phyloP scores from a whole-genome alignment of 148 eudicot species.

The Spergularia bocconei region DNA sequence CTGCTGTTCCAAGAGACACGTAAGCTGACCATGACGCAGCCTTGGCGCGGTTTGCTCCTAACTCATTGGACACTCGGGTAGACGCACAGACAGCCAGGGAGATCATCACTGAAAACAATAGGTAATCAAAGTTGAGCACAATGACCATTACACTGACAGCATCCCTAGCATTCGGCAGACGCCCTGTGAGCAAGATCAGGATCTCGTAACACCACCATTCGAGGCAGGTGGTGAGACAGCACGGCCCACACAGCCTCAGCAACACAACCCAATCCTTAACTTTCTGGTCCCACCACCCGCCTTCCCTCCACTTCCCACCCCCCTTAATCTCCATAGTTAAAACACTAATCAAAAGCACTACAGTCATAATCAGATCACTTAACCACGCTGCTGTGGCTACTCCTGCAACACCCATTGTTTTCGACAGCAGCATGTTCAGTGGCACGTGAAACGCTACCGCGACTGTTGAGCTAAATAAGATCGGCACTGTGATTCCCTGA shows the following conservation, averaged over 20 bases:
- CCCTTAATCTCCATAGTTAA: constrained; percentile 39
- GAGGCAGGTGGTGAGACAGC: constrained; percentile 79
- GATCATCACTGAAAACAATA: constrained; percentile 68
- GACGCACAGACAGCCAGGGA: constrained; percentile 70
- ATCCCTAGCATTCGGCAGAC: constrained; percentile 51
- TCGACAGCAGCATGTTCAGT: constrained; percentile 46
- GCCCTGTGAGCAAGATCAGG: constrained; percentile 60
- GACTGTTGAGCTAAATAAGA: constrained; percentile 54
- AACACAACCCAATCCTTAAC: constrained; percentile 50
- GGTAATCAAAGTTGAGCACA: constrained; percentile 77
- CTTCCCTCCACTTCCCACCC: constrained; percentile 56
- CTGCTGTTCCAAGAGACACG: constrained; percentile 41
- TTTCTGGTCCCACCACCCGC: constrained; percentile 76
- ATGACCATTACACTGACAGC: constrained; percentile 67
- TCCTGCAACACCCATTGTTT: constrained; percentile 60
- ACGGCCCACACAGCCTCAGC: constrained; percentile 54
- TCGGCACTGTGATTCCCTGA: constrained; percentile 61
- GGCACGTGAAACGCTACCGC: constrained; percentile 67
- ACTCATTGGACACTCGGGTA: constrained; percentile 72
- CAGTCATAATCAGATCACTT: constrained; percentile 46
- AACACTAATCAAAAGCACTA: constrained; percentile 36
- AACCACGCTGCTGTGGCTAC: constrained; percentile 75
- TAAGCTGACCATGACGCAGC: constrained; percentile 50
- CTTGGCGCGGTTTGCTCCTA: constrained; percentile 55
- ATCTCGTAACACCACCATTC: constrained; percentile 95